These are phyloP conservation scores for Coprinopsis sp. DNA, from an alignment of 768 basidiomycete genomes.

Conservation along the genomic window DNA sequence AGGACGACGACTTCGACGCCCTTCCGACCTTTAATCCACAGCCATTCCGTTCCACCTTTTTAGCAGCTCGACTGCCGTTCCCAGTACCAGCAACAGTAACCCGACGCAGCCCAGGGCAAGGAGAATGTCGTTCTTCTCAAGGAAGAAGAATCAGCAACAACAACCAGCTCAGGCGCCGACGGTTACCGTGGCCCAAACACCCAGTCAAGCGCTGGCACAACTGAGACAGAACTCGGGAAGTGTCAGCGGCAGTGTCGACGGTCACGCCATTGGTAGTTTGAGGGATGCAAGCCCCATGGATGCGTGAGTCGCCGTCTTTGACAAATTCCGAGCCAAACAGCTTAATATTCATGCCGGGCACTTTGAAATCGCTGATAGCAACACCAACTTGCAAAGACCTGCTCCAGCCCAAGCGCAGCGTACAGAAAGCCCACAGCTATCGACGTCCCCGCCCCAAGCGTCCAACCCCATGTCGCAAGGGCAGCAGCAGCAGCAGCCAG, in stretches of 20 bases:
- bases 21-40: neutral
- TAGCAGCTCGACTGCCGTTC: neutral
- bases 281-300: constrained; percentile 22
- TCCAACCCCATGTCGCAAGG: constrained; percentile 19
- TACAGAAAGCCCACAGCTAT: constrained; percentile 17
- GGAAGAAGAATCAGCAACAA: constrained; percentile 65
- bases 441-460: constrained; percentile 12
- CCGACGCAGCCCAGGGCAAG: constrained; percentile 35
- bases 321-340: neutral
- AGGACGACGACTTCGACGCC: no score
- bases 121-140: constrained; percentile 92
- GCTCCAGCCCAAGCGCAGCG: constrained; percentile 13
- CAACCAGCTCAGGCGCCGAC: constrained; percentile 20
- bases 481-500: constrained; percentile 22
- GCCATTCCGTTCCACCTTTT: constrained; percentile 9
- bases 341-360: constrained; percentile 10
- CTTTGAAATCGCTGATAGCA: constrained; percentile 5
- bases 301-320: constrained; percentile 20
- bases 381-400: constrained; percentile 9
- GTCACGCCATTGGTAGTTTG: constrained; percentile 22
- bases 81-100: constrained; percentile 2
- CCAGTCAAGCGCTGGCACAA: constrained; percentile 66
- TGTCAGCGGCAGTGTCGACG: constrained; percentile 26
- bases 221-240: constrained; percentile 23
- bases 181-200: constrained; percentile 58